Evolutionary conservation across 2,329 filamentous ascomycete species (phyloP).

Genomic region (Cercospora citrullina): DNA sequence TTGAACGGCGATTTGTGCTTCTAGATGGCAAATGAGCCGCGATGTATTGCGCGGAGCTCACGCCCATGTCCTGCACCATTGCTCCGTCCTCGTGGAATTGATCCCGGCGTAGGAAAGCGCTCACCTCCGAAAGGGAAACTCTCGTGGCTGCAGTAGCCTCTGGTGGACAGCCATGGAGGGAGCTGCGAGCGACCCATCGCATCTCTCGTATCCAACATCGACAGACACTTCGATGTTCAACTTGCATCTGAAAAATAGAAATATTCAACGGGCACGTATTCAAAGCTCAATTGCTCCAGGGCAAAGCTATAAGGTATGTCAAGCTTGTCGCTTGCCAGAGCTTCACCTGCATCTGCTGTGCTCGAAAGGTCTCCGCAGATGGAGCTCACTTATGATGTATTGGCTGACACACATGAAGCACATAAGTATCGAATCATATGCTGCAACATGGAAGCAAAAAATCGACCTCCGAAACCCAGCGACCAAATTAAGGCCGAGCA

Average conservation of each 20-base stretch:
- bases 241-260: neutral
- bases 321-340: neutral
- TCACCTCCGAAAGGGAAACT: neutral
- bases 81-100: neutral
- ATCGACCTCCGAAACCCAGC: neutral
- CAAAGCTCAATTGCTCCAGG: neutral
- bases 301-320: neutral
- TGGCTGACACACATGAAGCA: neutral
- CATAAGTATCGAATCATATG: neutral
- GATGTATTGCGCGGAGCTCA: neutral
- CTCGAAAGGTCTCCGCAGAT: neutral
- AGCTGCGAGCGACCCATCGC: neutral
- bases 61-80: neutral
- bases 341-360: neutral
- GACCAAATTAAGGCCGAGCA: neutral
- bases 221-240: neutral
- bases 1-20: slow-evolving; percentile 54
- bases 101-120: neutral
- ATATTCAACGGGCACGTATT: neutral
- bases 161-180: neutral
- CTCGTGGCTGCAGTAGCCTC: neutral
- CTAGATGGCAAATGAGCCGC: slow-evolving; percentile 27
- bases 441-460: neutral
- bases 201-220: neutral
- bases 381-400: neutral